A percentile compares a stretch with the other conserved stretches of the same genome.
Conservation (phyloP, 1,284 basidiomycete genomes). For the Ceratobasidium sp. region DNA sequence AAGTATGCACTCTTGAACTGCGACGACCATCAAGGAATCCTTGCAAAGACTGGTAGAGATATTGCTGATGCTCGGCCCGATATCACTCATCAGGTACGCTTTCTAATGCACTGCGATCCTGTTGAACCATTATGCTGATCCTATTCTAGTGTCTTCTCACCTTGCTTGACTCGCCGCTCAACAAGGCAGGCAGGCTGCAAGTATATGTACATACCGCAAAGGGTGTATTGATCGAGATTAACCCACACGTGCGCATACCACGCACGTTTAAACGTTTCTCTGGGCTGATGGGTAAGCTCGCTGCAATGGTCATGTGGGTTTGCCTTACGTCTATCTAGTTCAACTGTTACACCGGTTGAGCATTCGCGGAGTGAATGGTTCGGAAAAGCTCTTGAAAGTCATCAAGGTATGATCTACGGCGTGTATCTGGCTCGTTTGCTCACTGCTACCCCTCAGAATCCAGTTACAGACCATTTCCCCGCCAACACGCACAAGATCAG, state of each 20-base stretch:
- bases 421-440: not conserved
- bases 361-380: slow-evolving; percentile 94
- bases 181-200: slow-evolving; percentile 96
- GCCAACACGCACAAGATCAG: slow-evolving; percentile 96
- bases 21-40: slow-evolving; percentile 98
- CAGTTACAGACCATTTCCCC: slow-evolving; percentile 93
- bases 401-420: slow-evolving; percentile 70
- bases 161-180: slow-evolving; percentile 94
- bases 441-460: slow-evolving; percentile 66
- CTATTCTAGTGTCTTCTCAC: slow-evolving; percentile 85
- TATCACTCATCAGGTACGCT: slow-evolving; percentile 93
- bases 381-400: slow-evolving; percentile 95
- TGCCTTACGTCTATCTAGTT: slow-evolving; percentile 58
- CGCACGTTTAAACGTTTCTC: slow-evolving; percentile 99
- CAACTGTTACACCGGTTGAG: slow-evolving; percentile 96
- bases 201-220: slow-evolving; percentile 99
- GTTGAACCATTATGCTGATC: not conserved
- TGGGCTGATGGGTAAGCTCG: slow-evolving; percentile 89
- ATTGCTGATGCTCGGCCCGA: slow-evolving; percentile 98
- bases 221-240: slow-evolving; percentile 97
- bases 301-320: not conserved
- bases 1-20: slow-evolving; percentile 98
- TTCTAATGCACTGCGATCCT: slow-evolving; percentile 34
- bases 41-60: slow-evolving; percentile 97
- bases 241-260: slow-evolving; percentile 96